A percentile compares a stretch with the other conserved stretches of the same genome.
Evolutionary conservation across 2,329 filamentous ascomycete genomes (phyloP).

Genomic region (Periconia sp.): DNA sequence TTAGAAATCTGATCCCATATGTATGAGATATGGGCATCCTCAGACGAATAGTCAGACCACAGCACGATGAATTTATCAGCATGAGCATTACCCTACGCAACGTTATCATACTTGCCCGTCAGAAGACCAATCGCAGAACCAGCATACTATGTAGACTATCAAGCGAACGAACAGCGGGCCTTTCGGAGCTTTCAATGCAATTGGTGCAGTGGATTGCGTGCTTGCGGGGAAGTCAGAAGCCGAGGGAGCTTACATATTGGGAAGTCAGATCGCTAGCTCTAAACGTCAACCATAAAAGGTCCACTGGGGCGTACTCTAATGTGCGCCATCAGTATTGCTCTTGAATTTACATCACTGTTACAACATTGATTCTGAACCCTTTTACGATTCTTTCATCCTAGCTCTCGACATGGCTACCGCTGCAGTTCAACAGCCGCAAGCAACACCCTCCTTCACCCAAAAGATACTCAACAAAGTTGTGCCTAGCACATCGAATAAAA

Average conservation of each 20-base stretch:
- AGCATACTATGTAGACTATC: not conserved
- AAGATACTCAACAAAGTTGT: constrained; percentile 11
- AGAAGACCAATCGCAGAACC: constrained; percentile 3
- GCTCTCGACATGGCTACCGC: constrained; percentile 33
- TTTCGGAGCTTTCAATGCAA: constrained; percentile 21
- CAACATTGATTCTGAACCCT: not conserved
- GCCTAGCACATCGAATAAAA: constrained; percentile 9
- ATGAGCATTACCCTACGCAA: not conserved
- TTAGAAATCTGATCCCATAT: no score
- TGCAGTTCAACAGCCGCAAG: constrained; percentile 28
- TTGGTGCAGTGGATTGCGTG: constrained; percentile 30
- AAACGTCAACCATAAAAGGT: constrained; percentile 2
- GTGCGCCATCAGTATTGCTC: not conserved
- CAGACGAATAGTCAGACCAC: not conserved
- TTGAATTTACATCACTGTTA: not conserved
- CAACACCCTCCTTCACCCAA: constrained; percentile 22
- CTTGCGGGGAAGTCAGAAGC: constrained; percentile 37
- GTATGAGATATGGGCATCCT: not conserved
- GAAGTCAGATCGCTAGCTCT: constrained; percentile 4
- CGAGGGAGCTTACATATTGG: constrained; percentile 30
- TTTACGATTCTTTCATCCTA: not conserved
- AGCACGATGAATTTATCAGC: constrained; percentile 1
- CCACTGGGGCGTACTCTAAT: no score
- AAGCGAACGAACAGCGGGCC: constrained; percentile 2
- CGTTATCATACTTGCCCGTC: no score